Conservation (phyloP, 2,329 filamentous ascomycete species). For the Calonectria pseudoturangicola region DNA sequence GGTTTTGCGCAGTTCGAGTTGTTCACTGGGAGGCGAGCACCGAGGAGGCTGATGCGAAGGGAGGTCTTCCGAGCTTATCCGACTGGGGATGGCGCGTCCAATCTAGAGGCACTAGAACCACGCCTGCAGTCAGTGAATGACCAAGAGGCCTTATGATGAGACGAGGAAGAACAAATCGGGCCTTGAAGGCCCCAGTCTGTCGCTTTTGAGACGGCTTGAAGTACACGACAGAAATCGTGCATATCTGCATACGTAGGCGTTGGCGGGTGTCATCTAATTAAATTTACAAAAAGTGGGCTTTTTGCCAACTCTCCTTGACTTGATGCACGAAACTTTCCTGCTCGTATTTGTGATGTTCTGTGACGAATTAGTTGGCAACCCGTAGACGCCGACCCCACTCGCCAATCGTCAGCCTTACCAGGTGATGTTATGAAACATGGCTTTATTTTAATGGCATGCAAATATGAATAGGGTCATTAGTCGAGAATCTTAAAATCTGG, state of each 20-base stretch:
- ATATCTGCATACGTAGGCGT: constrained; percentile 29
- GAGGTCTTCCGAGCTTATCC: constrained; percentile 73
- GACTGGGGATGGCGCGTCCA: constrained; percentile 63
- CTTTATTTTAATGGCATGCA: background rate
- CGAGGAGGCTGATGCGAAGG: constrained; percentile 80
- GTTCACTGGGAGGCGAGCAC: constrained; percentile 77
- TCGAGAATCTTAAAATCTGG: background rate
- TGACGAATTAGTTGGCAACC: background rate
- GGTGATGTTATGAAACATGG: too few relatives aligned
- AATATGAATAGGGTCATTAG: background rate
- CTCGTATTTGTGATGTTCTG: constrained; percentile 1
- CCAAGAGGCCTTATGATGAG: constrained; percentile 48
- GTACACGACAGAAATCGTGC: background rate
- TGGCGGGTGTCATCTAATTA: constrained; percentile 15
- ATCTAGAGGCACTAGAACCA: constrained; percentile 62
- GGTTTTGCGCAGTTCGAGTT: constrained; percentile 89
- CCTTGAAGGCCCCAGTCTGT: constrained; percentile 14
- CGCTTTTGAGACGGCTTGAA: constrained; percentile 14
- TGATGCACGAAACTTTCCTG: background rate
- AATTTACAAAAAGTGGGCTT: constrained; percentile 19
- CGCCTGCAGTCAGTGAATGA: constrained; percentile 54
- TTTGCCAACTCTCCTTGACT: background rate
- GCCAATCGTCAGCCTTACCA: background rate
- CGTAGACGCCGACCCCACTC: background rate
- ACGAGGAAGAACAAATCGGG: background rate